These are phyloP conservation scores for Mycena venus DNA, from an alignment of 768 basidiomycete genomes.

Conservation along the genomic window DNA sequence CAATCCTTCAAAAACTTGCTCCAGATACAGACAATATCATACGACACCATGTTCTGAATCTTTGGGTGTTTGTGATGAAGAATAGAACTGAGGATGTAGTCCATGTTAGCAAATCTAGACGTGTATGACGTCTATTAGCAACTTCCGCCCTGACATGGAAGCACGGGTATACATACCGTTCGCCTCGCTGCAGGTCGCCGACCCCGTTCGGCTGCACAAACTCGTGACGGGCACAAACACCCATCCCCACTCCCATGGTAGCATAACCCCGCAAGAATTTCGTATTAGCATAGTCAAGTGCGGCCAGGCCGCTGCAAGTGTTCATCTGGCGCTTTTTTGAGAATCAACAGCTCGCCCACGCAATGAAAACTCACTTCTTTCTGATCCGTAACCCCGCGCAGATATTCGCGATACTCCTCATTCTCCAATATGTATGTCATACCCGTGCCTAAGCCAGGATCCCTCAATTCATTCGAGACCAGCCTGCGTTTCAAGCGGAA, in stretches of 20 bases:
- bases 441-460: neutral
- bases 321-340: neutral
- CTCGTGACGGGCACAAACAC: too few species aligned
- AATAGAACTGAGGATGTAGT: neutral
- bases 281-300: too few species aligned
- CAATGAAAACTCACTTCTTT: neutral
- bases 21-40: neutral
- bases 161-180: neutral
- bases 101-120: neutral
- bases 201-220: too few species aligned
- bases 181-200: neutral
- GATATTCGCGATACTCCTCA: conserved; percentile 23
- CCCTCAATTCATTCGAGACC: neutral
- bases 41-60: neutral
- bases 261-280: too few species aligned
- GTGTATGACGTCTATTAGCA: conserved; percentile 16
- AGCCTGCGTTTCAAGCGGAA: conserved; percentile 18
- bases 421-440: conserved; percentile 25
- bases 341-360: neutral
- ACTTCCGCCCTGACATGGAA: neutral
- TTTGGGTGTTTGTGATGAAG: neutral
- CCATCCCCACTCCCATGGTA: too few species aligned
- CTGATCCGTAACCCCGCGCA: conserved; percentile 27
- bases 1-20: conserved; percentile 23
- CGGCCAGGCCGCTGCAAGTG: too few species aligned